A percentile compares a stretch with the other conserved stretches of the same genome.
phyloP scores from a whole-genome alignment of 2,329 filamentous ascomycete genomes.

The Reticulascus tulasneorum region DNA sequence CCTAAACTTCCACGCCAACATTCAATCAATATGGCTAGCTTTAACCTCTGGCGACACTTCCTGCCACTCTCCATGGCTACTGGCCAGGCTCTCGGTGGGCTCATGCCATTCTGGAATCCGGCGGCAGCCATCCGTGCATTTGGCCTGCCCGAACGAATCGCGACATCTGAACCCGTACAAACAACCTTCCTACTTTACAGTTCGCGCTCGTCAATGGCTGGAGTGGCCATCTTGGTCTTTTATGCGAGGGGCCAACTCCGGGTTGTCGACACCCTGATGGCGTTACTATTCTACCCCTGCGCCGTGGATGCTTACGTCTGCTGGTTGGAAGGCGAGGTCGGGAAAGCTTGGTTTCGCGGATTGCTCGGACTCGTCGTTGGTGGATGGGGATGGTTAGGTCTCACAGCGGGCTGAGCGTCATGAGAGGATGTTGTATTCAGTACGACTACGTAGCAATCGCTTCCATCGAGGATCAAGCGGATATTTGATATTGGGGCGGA shows the following conservation, averaged over 20 bases:
- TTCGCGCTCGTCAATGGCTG: conserved; percentile 15
- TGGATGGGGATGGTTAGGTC: conserved; percentile 16
- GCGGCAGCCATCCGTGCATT: conserved; percentile 26
- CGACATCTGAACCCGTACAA: conserved; percentile 24
- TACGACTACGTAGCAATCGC: too few relatives aligned
- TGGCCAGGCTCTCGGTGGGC: conserved; percentile 24
- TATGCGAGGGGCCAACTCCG: conserved; percentile 17
- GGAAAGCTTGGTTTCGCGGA: conserved; percentile 11
- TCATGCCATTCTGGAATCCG: conserved; percentile 28
- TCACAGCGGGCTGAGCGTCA: too few relatives aligned
- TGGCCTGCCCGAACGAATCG: conserved; percentile 26
- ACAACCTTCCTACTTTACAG: conserved; percentile 23
- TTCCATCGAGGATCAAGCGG: too few relatives aligned
- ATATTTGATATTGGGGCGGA: too few relatives aligned
- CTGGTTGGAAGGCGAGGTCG: conserved; percentile 17
- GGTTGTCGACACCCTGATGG: conserved; percentile 18
- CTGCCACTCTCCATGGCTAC: conserved; percentile 24
- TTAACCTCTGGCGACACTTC: too few relatives aligned
- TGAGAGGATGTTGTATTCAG: too few relatives aligned
- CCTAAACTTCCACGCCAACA: too few relatives aligned
- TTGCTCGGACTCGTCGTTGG: conserved; percentile 10
- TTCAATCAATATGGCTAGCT: too few relatives aligned
- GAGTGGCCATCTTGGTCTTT: conserved; percentile 18
- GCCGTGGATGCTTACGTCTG: conserved; percentile 19
- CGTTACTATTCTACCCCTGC: conserved; percentile 15